Percentiles rank a stretch among this genome's conserved stretches.
Conservation (phyloP, 2,329 filamentous ascomycete species). For the Ophiocordyceps camponoti-rufipedis region DNA sequence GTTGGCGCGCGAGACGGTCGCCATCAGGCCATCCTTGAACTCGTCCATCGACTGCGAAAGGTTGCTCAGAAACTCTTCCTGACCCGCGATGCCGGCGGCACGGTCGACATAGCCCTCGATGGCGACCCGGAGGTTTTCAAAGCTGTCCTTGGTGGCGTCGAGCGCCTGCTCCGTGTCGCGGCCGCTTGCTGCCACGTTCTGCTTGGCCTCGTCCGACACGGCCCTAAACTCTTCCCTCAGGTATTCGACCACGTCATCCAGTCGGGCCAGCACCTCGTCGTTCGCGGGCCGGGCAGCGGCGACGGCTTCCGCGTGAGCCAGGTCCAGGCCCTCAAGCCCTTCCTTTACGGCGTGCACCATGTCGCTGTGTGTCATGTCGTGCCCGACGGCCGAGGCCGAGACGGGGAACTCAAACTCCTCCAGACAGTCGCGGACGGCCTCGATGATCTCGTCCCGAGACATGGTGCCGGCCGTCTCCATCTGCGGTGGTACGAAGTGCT, state of each 20-base stretch:
- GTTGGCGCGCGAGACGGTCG: background rate
- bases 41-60: conserved; percentile 47
- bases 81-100: conserved; percentile 46
- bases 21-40: conserved; percentile 45
- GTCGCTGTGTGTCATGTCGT: conserved; percentile 39
- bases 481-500: conserved; percentile 59
- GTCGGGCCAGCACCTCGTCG: conserved; percentile 32
- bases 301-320: conserved; percentile 21
- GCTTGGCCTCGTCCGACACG: conserved; percentile 47
- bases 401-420: conserved; percentile 67
- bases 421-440: conserved; percentile 69
- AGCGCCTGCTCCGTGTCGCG: conserved; percentile 77
- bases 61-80: conserved; percentile 61
- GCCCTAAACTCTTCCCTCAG: conserved; percentile 41
- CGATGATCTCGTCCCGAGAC: conserved; percentile 67
- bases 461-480: conserved; percentile 51
- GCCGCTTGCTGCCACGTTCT: conserved; percentile 62
- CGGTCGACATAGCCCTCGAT: conserved; percentile 70
- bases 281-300: conserved; percentile 24
- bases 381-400: conserved; percentile 33
- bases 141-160: conserved; percentile 71
- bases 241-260: conserved; percentile 46
- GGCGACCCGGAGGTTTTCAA: conserved; percentile 62
- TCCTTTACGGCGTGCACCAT: conserved; percentile 46
- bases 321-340: conserved; percentile 32